phyloP scores from a whole-genome alignment of 1,284 basidiomycete genomes.

The Taiwanofungus camphoratus region DNA sequence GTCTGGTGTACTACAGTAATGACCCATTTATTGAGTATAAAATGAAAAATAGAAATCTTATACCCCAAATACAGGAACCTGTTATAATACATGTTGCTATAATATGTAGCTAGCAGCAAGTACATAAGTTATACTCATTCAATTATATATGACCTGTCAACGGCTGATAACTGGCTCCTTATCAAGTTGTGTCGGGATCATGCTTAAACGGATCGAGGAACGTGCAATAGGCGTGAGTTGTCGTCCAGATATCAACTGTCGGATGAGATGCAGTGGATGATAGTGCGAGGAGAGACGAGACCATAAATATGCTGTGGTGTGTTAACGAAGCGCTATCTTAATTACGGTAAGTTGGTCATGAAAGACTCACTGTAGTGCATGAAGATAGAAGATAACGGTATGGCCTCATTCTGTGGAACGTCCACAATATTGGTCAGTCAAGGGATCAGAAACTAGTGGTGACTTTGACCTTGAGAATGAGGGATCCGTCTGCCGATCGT shows the following conservation, averaged over 20 bases:
- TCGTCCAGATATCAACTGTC: conserved; percentile 18
- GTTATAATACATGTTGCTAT: too few species aligned
- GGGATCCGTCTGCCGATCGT: not conserved
- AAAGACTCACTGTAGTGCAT: conserved; percentile 20
- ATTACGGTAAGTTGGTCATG: too few species aligned
- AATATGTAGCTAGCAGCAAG: too few species aligned
- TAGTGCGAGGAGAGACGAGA: conserved; percentile 22
- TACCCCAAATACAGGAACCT: too few species aligned
- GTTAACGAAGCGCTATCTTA: not conserved
- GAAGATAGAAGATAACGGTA: conserved; percentile 21
- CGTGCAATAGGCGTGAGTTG: conserved; percentile 20
- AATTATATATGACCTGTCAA: too few species aligned
- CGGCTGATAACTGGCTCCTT: too few species aligned
- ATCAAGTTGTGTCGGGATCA: conserved; percentile 18
- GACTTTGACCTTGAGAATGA: not conserved
- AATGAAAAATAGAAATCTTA: too few species aligned
- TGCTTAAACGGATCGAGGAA: conserved; percentile 22
- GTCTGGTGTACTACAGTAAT: not conserved
- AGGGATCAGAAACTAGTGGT: not conserved
- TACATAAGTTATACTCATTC: too few species aligned
- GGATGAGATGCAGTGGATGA: conserved; percentile 20
- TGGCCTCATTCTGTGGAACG: conserved; percentile 17
- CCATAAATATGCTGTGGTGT: conserved; percentile 16
- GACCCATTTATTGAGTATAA: not conserved
- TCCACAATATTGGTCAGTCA: not conserved